Conservation (phyloP, 2,329 filamentous ascomycete species). For the Colletotrichum tropicale region DNA sequence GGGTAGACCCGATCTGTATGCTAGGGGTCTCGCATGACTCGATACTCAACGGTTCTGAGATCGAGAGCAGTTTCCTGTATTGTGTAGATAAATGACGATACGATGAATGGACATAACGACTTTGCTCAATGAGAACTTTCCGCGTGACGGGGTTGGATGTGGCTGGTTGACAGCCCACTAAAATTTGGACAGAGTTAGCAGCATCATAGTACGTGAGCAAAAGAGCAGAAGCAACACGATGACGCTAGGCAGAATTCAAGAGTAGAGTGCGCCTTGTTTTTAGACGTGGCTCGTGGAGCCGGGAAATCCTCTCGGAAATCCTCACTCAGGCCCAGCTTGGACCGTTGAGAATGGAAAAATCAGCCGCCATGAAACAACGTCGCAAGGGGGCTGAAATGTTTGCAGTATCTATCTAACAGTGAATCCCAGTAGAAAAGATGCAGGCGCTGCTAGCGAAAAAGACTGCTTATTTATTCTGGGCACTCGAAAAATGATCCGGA, state of each 20-base stretch:
- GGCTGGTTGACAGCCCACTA: neutral
- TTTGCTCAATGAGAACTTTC: neutral
- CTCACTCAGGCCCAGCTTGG: neutral
- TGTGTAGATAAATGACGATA: slow-evolving; percentile 18
- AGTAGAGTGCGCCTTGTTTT: neutral
- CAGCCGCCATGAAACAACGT: neutral
- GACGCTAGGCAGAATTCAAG: neutral
- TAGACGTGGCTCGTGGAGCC: neutral
- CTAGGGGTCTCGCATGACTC: neutral
- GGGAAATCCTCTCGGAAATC: neutral
- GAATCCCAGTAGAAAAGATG: slow-evolving; percentile 69
- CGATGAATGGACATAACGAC: slow-evolving; percentile 17
- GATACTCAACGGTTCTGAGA: neutral
- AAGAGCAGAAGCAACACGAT: neutral
- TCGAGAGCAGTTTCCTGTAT: neutral
- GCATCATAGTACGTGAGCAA: neutral
- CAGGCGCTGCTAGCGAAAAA: slow-evolving; percentile 99
- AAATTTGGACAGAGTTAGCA: neutral
- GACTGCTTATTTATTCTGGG: slow-evolving; percentile 82
- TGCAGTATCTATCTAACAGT: slow-evolving; percentile 97
- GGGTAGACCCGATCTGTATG: slow-evolving; percentile 1
- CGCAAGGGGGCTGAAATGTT: slow-evolving; percentile 58
- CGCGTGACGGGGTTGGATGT: neutral
- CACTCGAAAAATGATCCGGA: slow-evolving; percentile 91
- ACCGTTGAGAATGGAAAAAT: neutral